Evolutionary conservation across 352 stramenopile genomes (phyloP), one percentile per base, ranked within the genome.

Genomic region (Phytophthora ramorum): DNA sequence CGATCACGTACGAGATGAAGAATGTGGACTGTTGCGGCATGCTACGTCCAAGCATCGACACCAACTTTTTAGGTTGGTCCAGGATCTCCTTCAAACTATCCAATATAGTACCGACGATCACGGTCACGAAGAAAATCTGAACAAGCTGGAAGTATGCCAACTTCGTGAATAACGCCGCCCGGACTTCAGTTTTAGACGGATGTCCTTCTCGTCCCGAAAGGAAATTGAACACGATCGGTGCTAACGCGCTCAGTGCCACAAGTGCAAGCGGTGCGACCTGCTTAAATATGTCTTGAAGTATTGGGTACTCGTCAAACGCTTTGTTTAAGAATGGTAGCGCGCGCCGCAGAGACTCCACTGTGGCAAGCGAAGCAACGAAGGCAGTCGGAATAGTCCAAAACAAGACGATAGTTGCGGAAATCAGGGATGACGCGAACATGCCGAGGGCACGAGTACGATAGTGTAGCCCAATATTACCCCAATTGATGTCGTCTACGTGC

Each of bases 351-450:
- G 81, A 90, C 48, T 92, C 85, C 22, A 93, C 77, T 3, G 76
- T 91, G 17, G 87, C 64, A 12, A 95, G 56, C 10, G 87, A 93
- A 7, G 85, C 78, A 8, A 95, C 82, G 22, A 93, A 91, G 1
- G 83, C 83, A 34, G 85, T 92, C 16, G 87, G 87, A 48, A 95
- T 90, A 3, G 87, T 95, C 85, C 87, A 95, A 57, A 95, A 95
- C 7, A 95, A 63, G 48, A 93, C 83, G 56, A 95, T 90, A 17
- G 44, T 55, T 0, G 73, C 73, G 7, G 87, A 92, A n/a, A 92
- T 53, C 17, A 81, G 44, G 6, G 71, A 58, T 5, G 87, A 89
- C 1, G 91, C 55, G 14, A 93, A 67, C 51, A 59, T 69, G 9
- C 84, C 76, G 17, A 89, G 66, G 0, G 74, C 63, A 14, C 82